Base-by-base conservation (phyloP, 495 filamentous ascomycete species). In the Copromyces sp. region DNA sequence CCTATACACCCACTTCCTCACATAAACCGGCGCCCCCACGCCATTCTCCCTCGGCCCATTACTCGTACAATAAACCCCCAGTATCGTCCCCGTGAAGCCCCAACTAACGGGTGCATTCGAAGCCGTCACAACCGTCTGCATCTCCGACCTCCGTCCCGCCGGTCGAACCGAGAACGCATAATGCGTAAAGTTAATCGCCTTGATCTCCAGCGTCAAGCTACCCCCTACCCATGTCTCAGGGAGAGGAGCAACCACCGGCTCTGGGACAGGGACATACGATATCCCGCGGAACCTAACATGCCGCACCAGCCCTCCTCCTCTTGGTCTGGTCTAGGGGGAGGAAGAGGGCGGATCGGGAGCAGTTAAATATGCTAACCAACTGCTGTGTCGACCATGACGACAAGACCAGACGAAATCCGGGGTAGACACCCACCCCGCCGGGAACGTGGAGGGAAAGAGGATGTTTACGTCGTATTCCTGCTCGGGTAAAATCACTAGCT, bases 1-100 rank as follows among this genome's bases (percentile, higher is more conserved):
- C 44, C 80, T 76, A 73, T 87, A 88, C 71, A 74, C 76, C 86
- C 85, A 87, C 24, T 84, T 77, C 11, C 77, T 79, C 29, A 87
- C 74, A 74, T 86, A 86, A 24, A 81, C 83, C 39, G 79, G 77
- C 39, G 81, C 81, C 0, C 72, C 44, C 44, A 45, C n/a, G 0
- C 42, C 42, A 45, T 45, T 83, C 29, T 81, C 82, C 24, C 80
- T 74, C 9, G 82, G 79, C 0, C 85, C 85, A 73, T 87, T 87
- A 44, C 78, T 85, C n/a, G 86, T 88, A 70, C 82, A 82, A 72
- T 87, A 88, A 12, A 84, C 78, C 1, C 86, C 85, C 2, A 87
- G 73, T 32, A 88, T 74, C 42, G 76, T 77, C 6, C 82, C 85
- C 16, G 84, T 84, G 76, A 86, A 87, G 0, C 84, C 86, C 80